phyloP scores from a whole-genome alignment of 225 moss, liverwort and hornwort genomes.

The Bryoerythrophyllum caledonicum region DNA sequence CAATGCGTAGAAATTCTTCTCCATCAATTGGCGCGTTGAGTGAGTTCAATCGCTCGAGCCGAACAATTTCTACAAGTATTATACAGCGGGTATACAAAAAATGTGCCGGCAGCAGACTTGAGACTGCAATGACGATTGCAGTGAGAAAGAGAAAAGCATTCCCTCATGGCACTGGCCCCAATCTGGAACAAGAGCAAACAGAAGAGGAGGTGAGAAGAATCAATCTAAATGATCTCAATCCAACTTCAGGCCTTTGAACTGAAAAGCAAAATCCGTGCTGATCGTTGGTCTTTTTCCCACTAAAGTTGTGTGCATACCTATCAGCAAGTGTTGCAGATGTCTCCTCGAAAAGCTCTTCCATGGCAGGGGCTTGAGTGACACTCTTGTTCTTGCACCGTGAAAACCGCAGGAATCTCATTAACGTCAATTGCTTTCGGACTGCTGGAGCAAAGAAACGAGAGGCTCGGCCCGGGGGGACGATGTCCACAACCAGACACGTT shows the following conservation, averaged over 20 bases:
- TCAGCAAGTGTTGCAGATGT: constrained; percentile 72
- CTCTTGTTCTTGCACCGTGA: constrained; percentile 30
- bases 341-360: constrained; percentile 88
- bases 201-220: constrained; percentile 10
- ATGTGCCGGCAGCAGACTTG: constrained; percentile 18
- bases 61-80: constrained; percentile 22
- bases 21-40: constrained; percentile 1
- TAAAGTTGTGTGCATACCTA: constrained; percentile 26
- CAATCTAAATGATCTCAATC: background rate
- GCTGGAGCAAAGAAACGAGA: constrained; percentile 37
- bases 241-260: background rate
- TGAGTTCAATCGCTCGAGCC: background rate
- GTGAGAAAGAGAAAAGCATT: constrained; percentile 33
- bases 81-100: constrained; percentile 20
- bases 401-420: constrained; percentile 47
- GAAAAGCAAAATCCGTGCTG: background rate
- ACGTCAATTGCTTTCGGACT: constrained; percentile 39
- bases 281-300: background rate
- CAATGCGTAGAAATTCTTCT: background rate
- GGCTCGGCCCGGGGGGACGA: constrained; percentile 50
- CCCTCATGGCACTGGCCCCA: constrained; percentile 41
- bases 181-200: constrained; percentile 38
- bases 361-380: constrained; percentile 23
- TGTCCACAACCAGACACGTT: constrained; percentile 77
- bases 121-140: constrained; percentile 42